Base-by-base conservation (phyloP, 345 rosid genomes). In the Rhodamnia rubescens region DNA sequence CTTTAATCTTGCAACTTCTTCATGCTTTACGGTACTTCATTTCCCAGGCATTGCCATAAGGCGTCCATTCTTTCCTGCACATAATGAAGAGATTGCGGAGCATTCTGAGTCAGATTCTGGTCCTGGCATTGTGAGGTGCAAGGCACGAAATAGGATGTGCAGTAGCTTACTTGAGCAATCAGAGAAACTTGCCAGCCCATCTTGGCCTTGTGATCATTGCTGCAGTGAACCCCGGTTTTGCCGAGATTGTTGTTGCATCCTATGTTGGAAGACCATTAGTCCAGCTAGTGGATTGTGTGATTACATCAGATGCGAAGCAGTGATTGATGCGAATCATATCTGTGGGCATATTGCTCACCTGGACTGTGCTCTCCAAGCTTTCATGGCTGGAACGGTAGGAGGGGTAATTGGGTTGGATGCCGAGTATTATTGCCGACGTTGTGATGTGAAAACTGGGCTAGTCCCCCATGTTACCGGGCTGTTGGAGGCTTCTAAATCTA, bases 321-420 rank as follows among this genome's bases (percentile, higher is more conserved):
- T 85, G 89, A 92, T 90, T 36, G 86, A 87, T 12, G 91, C 92
- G 81, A 92, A 90, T 84, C 86, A 59, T 85, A 88, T 91, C 22
- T 97, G 99, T 74, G 95, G 96, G 51, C 98, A 95, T 87, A 89
- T 95, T 89, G 95, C 99, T 87, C 98, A 95, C 87, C n/a, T 95
- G 85, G 92, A 90, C 84, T 95, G 98, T 89, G 98, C 97, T 85
- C 96, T 95, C 84, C 93, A 92, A 32, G 90, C 93, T 83, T 95
- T 92, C 89, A 89, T 94, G 96, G 98, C 98, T 90, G 99, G 98
- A 64, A 93, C 94, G 27, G 87, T 95, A 61, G 98, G 98, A 86
- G 99, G 98, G 87, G 91, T 91, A 85, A 93, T 97, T 24, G 95
- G 95, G n/a, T 90, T 97, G 90, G 97, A 95, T 92, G 96, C 95